Base-by-base conservation (phyloP, 306 rosid genomes). In the Pyrus communis region DNA sequence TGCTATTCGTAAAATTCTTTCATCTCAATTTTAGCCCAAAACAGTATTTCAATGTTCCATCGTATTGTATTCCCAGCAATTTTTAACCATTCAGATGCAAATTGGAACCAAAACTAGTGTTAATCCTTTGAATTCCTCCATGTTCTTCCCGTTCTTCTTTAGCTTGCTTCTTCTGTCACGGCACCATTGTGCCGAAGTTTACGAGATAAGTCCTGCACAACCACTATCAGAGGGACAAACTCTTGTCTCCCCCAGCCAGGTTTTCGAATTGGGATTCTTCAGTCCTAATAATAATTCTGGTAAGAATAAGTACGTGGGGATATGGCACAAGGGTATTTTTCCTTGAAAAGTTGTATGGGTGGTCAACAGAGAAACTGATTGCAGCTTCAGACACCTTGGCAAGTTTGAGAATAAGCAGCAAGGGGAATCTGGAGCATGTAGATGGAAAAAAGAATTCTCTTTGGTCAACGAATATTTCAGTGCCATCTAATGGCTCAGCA, bases 401-500 rank as follows among this genome's bases (percentile, higher is more conserved):
- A 7, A 43, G 10, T 59, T 19, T 89, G 17, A 66, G 35, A 3
- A 62, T 84, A 3, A 54, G 69, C 23, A 74, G 73, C 43, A 77
- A 75, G 66, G 84, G 86, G 2, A 84, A 80, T 63, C 80, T 89
- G 18, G 84, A 77, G 57, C 77, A 84, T 12, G 12, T 85, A 3
- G 65, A 85, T 78, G 87, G 83, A 42, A 45, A 67, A 2, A 43
- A 77, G 1, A 66, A 46, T 1, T 25, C 78, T 8, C 2, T 80
- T 31, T 87, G 91, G 89, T 85, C 93, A 0, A 67, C 91, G 12
- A 67, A 27, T 64, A 30, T 67, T 18, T 66, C 49, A 5, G 58
- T 4, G 8, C 25, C 69, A 17, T 76, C 77, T 30, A 57, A 59
- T 54, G 63, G 12, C 58, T 42, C 88, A 11, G 79, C 71, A 51